Evolutionary conservation across 2,329 filamentous ascomycete genomes (phyloP), one percentile per base, ranked within the genome.

Genomic region (Metarhizium anisopliae): DNA sequence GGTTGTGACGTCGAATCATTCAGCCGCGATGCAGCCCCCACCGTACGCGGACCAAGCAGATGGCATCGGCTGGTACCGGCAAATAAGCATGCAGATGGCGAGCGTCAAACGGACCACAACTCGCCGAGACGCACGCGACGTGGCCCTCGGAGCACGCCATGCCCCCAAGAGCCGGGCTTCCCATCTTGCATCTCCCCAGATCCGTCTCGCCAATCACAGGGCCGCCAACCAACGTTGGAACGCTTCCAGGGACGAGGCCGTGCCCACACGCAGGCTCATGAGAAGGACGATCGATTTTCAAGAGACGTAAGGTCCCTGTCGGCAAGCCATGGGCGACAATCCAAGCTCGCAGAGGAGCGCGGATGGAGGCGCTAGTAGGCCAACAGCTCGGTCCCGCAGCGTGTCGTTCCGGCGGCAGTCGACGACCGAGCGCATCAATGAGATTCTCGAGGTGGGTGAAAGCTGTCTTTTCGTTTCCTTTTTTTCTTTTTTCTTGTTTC

Each of bases 361-460:
- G 4, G 36, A 32, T 16, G 36, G 25, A 30, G 30, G 18, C 25
- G 38, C 16, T 18, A 36, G 16, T 18, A 14, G 42, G 14, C 32
- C 32, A 30, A 10, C 20, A 10, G 25, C 29, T 50, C 52, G 10
- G 30, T 53, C 52, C 29, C n/a, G 40, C 20, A 54, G 52, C 55
- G 55, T 59, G 52, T 60, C 56, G 57, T 58, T 14, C 55, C 60
- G 63, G 36, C 61, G 66, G 35, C 66, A 64, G 40, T 72, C 72
- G 30, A 70, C 66, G 8, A 70, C 67, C 57, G 72, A 72, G 55
- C 74, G 74, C 53, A 69, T 78, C 59, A 69, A 71, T 58, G 71
- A 72, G 56, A 77, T 78, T 55, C 69, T 78, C 56, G 71, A 78
- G 71, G 76, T 78, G 65, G 63, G 73, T 54, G 10, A 43, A 36